These are phyloP conservation scores for Fraxinus velutina DNA, from an alignment of 305 asterid species.

Conservation along the genomic window DNA sequence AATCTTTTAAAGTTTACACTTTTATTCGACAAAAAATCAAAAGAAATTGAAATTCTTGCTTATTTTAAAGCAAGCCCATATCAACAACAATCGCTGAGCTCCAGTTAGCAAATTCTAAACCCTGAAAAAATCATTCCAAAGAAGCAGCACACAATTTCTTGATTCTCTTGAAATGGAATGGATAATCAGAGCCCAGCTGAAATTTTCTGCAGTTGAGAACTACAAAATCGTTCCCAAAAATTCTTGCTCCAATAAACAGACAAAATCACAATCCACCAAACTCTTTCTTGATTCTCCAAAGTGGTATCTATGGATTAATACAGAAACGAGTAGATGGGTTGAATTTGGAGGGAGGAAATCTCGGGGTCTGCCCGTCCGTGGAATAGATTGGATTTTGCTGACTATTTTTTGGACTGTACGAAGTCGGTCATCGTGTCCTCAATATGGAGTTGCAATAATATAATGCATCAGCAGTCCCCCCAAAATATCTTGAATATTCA, in stretches of 20 bases:
- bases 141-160: background rate
- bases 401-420: background rate
- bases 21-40: background rate
- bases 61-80: background rate
- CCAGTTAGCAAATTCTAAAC: background rate
- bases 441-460: background rate
- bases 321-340: background rate
- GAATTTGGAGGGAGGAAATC: background rate
- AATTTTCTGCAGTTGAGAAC: background rate
- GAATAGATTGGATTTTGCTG: background rate
- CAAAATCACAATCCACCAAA: constrained; percentile 1
- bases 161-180: background rate
- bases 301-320: background rate
- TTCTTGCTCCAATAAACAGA: constrained; percentile 3
- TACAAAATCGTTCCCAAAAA: constrained; percentile 10
- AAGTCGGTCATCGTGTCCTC: background rate
- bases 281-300: background rate
- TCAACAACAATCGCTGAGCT: background rate
- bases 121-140: background rate
- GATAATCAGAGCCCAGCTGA: constrained; percentile 10
- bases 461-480: background rate
- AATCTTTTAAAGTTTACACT: constrained; percentile 9
- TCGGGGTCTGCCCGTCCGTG: background rate
- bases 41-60: background rate
- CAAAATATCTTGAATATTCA: background rate